Evolutionary conservation across 176 grass and related monocot genomes (phyloP), one percentile per base, ranked within the genome.

Genomic region (Cymbopogon citratus): DNA sequence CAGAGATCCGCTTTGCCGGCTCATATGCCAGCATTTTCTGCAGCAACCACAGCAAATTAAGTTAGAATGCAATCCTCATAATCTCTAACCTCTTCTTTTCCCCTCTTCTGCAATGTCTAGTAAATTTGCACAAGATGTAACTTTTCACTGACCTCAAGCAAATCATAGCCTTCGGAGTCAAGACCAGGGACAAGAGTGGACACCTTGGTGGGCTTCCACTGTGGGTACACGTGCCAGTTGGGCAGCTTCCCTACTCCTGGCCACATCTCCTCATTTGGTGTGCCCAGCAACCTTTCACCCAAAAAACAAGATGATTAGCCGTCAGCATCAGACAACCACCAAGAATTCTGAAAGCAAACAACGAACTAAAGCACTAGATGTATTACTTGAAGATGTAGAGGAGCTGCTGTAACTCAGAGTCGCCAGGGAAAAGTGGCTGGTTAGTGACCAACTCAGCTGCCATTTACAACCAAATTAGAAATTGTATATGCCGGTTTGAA

Each of bases 331-430:
- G 31, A 33, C 2, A 33, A 2, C 31, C 31, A 33, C 31, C 31
- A 33, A 33, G 3, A 33, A 33, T 33, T 33, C 31, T 2, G 31
- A 33, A 33, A 33, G 31, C 31, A 33, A 33, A 33, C 31, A 33
- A 33, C 31, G 31, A 33, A 33, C 31, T 64, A 14, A 45, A 45
- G 49, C 38, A 61, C 12, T 10, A 2, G 14, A 8, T 13, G 52
- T 59, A 77, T 79, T 83, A 91, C 97, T 94, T 96, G 91, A 99
- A 99, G 73, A 99, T 99, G 77, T 99, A 91, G 64, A 99, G 85
- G 27, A 99, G 91, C 80, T 99, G 97, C 73, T 99, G 97, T 60
- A 99, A 57, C 84, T 99, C 97, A 8, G 97, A 99, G 33, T 99
- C 96, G 14, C 92, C 90, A n/a, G 87, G 75, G 78, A 95, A 93